phyloP scores from a whole-genome alignment of 2,329 filamentous ascomycete genomes.

The Calonectria naviculata region DNA sequence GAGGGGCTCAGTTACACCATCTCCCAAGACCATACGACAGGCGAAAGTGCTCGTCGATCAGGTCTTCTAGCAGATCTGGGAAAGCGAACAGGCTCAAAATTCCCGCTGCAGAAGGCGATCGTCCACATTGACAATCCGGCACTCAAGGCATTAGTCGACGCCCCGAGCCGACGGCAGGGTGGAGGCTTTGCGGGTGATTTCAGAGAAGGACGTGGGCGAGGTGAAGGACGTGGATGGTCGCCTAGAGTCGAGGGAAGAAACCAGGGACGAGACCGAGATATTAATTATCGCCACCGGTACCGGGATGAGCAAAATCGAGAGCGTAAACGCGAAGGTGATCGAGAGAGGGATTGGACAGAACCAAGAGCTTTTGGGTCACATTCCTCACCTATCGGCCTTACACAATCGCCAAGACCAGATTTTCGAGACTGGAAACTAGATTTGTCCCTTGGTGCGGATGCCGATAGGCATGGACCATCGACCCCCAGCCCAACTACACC shows the following conservation, averaged over 20 bases:
- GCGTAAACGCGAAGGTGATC: constrained; percentile 65
- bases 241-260: constrained; percentile 71
- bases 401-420: constrained; percentile 75
- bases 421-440: constrained; percentile 70
- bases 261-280: constrained; percentile 68
- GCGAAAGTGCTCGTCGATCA: too few species aligned
- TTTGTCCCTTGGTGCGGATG: constrained; percentile 71
- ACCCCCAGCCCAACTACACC: constrained; percentile 55
- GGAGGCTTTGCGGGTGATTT: constrained; percentile 75
- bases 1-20: too few species aligned
- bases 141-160: constrained; percentile 81
- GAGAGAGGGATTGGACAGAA: constrained; percentile 60
- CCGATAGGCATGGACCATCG: constrained; percentile 62
- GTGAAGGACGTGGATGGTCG: constrained; percentile 67
- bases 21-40: too few species aligned
- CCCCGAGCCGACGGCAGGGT: constrained; percentile 74
- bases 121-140: too few species aligned
- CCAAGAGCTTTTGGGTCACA: constrained; percentile 54
- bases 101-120: too few species aligned
- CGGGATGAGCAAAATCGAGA: constrained; percentile 71
- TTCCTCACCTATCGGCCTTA: constrained; percentile 68
- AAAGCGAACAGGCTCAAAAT: too few species aligned
- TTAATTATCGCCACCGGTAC: constrained; percentile 69
- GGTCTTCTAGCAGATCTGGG: too few species aligned
- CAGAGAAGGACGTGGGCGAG: constrained; percentile 62